Conservation (phyloP, 1,284 basidiomycete species). For the Stygiomarasmius scandens region DNA sequence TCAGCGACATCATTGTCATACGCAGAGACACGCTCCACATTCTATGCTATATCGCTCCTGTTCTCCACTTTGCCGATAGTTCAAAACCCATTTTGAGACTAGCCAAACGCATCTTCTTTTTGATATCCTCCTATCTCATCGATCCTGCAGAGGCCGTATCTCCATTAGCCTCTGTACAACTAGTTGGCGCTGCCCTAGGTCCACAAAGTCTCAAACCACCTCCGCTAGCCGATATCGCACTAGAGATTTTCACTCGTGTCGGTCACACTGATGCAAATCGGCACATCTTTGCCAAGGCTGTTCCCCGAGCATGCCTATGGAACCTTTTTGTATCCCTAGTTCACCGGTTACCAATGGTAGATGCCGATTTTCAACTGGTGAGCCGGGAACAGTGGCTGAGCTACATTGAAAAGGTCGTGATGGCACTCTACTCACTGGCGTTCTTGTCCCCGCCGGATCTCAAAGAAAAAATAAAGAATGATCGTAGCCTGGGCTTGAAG, state of each 20-base stretch:
- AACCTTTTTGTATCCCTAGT: conserved; percentile 72
- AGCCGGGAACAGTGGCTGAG: conserved; percentile 72
- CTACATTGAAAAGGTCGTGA: conserved; percentile 78
- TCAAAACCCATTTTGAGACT: conserved; percentile 43
- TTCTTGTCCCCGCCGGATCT: conserved; percentile 80
- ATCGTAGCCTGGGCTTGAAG: conserved; percentile 61
- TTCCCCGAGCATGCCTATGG: conserved; percentile 64
- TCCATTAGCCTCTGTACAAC: conserved; percentile 58
- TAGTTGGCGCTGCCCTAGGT: conserved; percentile 45
- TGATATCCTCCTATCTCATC: conserved; percentile 78
- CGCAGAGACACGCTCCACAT: conserved; percentile 82
- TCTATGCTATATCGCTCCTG: conserved; percentile 65
- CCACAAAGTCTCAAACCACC: conserved; percentile 53
- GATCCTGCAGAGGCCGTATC: conserved; percentile 70
- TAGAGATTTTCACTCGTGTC: conserved; percentile 83
- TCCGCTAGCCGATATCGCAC: conserved; percentile 70
- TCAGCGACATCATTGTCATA: conserved; percentile 72
- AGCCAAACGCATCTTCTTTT: conserved; percentile 62
- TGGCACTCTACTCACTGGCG: conserved; percentile 84
- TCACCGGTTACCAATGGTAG: conserved; percentile 79
- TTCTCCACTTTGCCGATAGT: conserved; percentile 48
- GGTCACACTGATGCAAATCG: conserved; percentile 82
- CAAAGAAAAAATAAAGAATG: conserved; percentile 69
- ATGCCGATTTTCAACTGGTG: conserved; percentile 76
- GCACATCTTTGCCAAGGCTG: conserved; percentile 62